Base-by-base conservation (phyloP, 768 basidiomycete genomes). In the Leccinum sublutescens region DNA sequence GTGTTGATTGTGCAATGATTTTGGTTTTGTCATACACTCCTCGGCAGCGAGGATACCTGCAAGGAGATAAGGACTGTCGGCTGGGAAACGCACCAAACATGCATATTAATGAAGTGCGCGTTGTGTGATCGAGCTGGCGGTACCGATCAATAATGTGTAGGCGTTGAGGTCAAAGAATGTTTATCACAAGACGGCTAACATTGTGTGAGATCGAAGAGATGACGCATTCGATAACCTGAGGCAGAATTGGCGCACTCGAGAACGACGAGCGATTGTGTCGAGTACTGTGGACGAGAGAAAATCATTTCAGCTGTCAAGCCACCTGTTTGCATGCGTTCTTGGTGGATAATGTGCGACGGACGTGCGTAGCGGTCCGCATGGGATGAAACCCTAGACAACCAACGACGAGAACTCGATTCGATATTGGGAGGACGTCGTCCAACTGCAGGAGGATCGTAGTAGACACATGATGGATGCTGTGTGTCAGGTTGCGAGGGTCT, bases 61-160 rank as follows among this genome's bases (percentile, higher is more conserved):
- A 64, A 47, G 47, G 56, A 38, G 6, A 27, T 27, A 9, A 19
- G 19, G 45, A 17, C 19, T 40, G 21, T 62, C 48, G 38, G 49
- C 51, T 3, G 17, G 14, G 29, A 48, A 53, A 51, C 36, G 58
- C 53, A 27, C 27, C n/a, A 2, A 36, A 43, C 43, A 33, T 33
- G 36, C 38, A 27, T 40, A 33, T 54, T 27, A 40, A 38, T 54
- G 27, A 33, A 31, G 25, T 45, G 40, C 17, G 48, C 7, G 12
- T 51, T 45, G 33, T 17, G 12, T 57, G 52, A 27, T 55, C 48
- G 52, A 15, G 2, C 17, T 50, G 17, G n/a, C 17, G 48, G 25
- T n/a, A 17, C 23, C 27, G 52, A 50, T 50, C 50, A 17, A 52
- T 58, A 60, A 60, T 55, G 67, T 29, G 17, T 47, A 31, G 21